Percentiles rank a stretch among this genome's conserved stretches.
Evolutionary conservation across 371 early-diverging fungal species (phyloP).

Genomic region (Synchytrium microbalum): DNA sequence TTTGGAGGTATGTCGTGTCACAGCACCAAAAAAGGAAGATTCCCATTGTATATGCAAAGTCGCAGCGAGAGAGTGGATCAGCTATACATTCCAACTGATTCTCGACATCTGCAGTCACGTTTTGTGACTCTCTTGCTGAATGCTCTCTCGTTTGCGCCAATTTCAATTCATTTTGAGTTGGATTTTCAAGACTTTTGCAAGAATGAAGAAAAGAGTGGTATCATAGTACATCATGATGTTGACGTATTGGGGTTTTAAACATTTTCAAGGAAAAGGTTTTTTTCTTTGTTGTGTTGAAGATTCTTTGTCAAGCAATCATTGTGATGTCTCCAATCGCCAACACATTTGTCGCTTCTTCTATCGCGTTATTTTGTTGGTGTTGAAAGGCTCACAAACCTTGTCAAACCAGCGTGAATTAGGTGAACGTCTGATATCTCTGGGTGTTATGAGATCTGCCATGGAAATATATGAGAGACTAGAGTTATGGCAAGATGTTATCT

Average conservation of each 20-base stretch:
- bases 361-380: background rate
- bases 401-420: slow-evolving; percentile 62
- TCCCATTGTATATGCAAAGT: no score
- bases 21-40: no score
- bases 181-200: slow-evolving; percentile 7
- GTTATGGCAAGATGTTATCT: slow-evolving; percentile 88
- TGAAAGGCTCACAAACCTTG: background rate
- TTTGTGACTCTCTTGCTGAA: no score
- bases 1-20: slow-evolving; percentile 70
- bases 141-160: no score
- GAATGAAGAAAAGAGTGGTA: slow-evolving; percentile 8
- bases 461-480: slow-evolving; percentile 88
- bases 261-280: background rate
- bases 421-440: slow-evolving; percentile 69
- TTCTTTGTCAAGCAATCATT: slow-evolving; percentile 3
- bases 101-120: no score
- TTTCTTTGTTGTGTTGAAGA: background rate
- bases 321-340: slow-evolving; percentile 25
- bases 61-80: no score
- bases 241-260: background rate
- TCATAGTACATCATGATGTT: slow-evolving; percentile 24
- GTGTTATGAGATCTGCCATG: slow-evolving; percentile 78
- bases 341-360: slow-evolving; percentile 9
- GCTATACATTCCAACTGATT: no score
- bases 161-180: no score